Base-by-base conservation (phyloP, 441 rosid species). In the Aquilaria agallochum region DNA sequence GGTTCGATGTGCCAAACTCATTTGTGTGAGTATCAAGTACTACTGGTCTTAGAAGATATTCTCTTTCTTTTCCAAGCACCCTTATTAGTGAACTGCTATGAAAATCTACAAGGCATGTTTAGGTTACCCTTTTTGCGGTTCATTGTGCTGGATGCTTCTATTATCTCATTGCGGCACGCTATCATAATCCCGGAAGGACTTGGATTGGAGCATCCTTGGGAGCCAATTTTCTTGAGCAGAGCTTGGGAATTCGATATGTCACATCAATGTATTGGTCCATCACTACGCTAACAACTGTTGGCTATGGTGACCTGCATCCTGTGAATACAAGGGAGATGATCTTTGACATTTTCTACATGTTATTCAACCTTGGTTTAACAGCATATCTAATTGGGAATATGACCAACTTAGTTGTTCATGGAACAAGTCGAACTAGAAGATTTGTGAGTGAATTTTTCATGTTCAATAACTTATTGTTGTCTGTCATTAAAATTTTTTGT, bases 381-480 rank as follows among this genome's bases (percentile, higher is more conserved):
- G 88, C 96, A 0, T 92, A 89, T 70, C 74, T 92, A 78, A 92
- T 89, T 44, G 97, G 97, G 66, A 92, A 89, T 72, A 92, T 92
- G 96, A 92, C 95, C 74, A 89, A 83, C 83, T 71, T 92, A 80
- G 92, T 89, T 59, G 98, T 92, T 66, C 96, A 87, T 45, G 89
- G 93, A 56, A 89, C 92, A 12, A 87, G 95, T 48, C 85, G 96
- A 60, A 92, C 97, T 48, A 77, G 97, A 80, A 78, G 67, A 74
- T 92, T 92, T 72, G 97, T 88, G 60, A 84, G 95, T 79, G 44
- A 42, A 32, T 52, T 65, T 40, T 31, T 2, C n/a, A 32, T 58
- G 40, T 62, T 64, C 36, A 54, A 44, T 15, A 31, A 74, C 58
- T 14, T 60, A 31, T 40, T 51, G 33, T 12, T 40, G 46, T 55